Conservation (phyloP, 2,329 filamentous ascomycete species). For the Trichophyton verrucosum region DNA sequence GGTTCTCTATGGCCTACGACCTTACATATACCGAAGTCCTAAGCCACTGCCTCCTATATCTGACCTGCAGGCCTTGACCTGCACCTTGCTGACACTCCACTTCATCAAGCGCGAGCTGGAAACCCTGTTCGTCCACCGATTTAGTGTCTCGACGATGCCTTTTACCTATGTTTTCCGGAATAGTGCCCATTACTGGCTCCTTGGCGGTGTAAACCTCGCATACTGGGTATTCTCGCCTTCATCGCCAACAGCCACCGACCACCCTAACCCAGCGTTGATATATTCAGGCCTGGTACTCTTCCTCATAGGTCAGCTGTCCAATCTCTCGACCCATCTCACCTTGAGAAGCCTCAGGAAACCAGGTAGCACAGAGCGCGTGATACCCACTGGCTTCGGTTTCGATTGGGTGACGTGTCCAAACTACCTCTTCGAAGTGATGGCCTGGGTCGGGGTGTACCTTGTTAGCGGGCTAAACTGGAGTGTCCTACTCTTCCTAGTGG, state of each 20-base stretch:
- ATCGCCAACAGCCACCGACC: slow-evolving; percentile 49
- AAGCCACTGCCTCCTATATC: slow-evolving; percentile 42
- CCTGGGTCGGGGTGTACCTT: slow-evolving; percentile 73
- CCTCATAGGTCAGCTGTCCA: slow-evolving; percentile 64
- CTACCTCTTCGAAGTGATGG: slow-evolving; percentile 83
- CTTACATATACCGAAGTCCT: slow-evolving; percentile 53
- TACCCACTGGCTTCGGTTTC: slow-evolving; percentile 78
- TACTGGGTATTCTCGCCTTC: slow-evolving; percentile 73
- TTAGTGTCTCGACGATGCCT: slow-evolving; percentile 91
- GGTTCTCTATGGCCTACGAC: slow-evolving; percentile 53
- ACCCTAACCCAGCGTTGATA: slow-evolving; percentile 43
- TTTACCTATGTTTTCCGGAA: slow-evolving; percentile 86
- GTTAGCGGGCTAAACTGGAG: slow-evolving; percentile 63
- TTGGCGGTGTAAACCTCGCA: slow-evolving; percentile 68
- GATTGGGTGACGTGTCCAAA: slow-evolving; percentile 85
- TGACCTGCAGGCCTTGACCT: slow-evolving; percentile 58
- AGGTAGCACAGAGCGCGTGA: slow-evolving; percentile 75
- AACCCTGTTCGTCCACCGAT: slow-evolving; percentile 88
- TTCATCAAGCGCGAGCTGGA: slow-evolving; percentile 93
- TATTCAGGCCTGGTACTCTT: slow-evolving; percentile 61
- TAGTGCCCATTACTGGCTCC: slow-evolving; percentile 82
- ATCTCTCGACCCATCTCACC: slow-evolving; percentile 67
- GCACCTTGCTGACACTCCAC: slow-evolving; percentile 64
- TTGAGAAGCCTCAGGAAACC: slow-evolving; percentile 63
- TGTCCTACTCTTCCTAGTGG: slow-evolving; percentile 60